Conservation (phyloP, 2,329 filamentous ascomycete genomes). For the Salinomyces thailandicus region DNA sequence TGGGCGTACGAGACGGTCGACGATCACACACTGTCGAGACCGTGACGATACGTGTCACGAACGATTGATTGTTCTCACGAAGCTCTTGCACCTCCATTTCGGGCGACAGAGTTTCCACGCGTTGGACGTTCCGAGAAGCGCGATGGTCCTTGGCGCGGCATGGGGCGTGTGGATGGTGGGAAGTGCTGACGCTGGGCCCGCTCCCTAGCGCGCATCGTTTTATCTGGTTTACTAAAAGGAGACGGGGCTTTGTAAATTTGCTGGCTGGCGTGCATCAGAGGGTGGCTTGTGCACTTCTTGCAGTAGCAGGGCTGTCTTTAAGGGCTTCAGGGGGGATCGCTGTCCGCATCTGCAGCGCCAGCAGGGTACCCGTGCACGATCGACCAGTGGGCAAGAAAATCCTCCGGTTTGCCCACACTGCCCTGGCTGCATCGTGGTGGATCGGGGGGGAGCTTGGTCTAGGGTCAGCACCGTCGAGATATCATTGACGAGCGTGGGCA, state of each 20-base stretch:
- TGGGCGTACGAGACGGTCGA: too few species aligned
- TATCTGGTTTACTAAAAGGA: slow-evolving; percentile 2
- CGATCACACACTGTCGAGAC: too few species aligned
- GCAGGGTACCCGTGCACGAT: slow-evolving; percentile 3
- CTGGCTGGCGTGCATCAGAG: too few species aligned
- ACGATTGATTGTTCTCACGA: too few species aligned
- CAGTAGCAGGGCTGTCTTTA: too few species aligned
- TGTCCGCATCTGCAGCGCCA: background rate
- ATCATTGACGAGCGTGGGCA: slow-evolving; percentile 15
- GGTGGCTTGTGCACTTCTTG: too few species aligned
- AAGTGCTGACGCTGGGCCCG: background rate
- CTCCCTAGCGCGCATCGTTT: background rate
- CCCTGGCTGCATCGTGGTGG: slow-evolving; percentile 5
- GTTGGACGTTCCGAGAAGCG: too few species aligned
- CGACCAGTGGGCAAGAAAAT: slow-evolving; percentile 9
- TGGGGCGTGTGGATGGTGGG: too few species aligned
- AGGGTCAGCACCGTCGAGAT: slow-evolving; percentile 14
- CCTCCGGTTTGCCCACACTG: slow-evolving; percentile 3
- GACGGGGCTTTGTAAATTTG: background rate
- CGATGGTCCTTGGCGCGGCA: too few species aligned
- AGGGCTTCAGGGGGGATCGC: background rate
- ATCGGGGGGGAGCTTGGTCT: slow-evolving; percentile 10
- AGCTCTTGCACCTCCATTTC: too few species aligned
- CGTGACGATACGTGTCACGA: too few species aligned
- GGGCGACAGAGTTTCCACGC: too few species aligned